These are phyloP conservation scores for Trichomonas tenax DNA, from an alignment of 208 protist species.

Conservation along the genomic window DNA sequence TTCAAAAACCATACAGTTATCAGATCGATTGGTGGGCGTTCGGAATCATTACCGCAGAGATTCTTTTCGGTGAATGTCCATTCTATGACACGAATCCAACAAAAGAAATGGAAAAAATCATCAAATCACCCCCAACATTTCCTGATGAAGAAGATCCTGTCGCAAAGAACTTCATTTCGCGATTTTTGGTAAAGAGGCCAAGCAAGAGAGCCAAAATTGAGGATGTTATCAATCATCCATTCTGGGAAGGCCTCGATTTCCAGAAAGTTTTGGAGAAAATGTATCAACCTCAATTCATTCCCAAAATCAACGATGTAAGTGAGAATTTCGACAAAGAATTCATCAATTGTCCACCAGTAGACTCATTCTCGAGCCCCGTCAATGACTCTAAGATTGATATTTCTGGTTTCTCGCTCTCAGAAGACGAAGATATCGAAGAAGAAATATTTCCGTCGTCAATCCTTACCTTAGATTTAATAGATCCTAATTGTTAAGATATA, in stretches of 20 bases:
- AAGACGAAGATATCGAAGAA: neutral
- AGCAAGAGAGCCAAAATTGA: neutral
- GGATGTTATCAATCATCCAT: neutral
- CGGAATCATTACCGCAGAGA: neutral
- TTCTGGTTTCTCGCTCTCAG: neutral
- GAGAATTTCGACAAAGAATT: constrained; percentile 8
- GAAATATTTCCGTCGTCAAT: neutral
- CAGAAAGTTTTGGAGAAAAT: neutral
- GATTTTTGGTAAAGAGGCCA: neutral
- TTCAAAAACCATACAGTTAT: neutral
- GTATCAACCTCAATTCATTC: neutral
- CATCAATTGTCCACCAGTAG: neutral
- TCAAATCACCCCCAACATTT: neutral
- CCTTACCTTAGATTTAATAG: neutral
- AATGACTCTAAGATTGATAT: neutral
- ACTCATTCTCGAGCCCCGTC: neutral
- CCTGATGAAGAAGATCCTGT: neutral
- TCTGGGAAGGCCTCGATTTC: neutral
- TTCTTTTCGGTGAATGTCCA: neutral
- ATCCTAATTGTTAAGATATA: neutral
- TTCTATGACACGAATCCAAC: neutral
- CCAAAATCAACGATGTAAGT: neutral
- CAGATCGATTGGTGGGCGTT: neutral
- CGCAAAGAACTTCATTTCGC: neutral
- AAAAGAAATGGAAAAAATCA: neutral